Percentiles rank a stretch among this genome's conserved stretches.
Conservation (phyloP, 768 basidiomycete species). For the Lyophyllum semitale region DNA sequence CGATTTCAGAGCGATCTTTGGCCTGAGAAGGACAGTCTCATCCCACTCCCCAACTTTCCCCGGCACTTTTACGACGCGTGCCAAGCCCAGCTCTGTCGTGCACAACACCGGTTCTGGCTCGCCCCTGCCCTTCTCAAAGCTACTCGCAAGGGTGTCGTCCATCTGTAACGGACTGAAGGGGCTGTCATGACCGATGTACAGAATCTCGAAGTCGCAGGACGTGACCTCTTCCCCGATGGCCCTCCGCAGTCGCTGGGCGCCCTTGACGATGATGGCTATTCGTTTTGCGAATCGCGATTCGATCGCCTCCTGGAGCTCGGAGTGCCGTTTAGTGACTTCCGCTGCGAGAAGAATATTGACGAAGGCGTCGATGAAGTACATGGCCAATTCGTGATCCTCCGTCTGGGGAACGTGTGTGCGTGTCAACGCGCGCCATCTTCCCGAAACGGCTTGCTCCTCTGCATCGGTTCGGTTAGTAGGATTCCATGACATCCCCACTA, state of each 20-base stretch:
- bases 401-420: slow-evolving; percentile 25
- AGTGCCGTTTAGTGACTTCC: slow-evolving; percentile 27
- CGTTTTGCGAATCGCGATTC: slow-evolving; percentile 43
- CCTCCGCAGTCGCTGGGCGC: slow-evolving; percentile 53
- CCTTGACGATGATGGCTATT: slow-evolving; percentile 41
- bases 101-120: slow-evolving; percentile 44
- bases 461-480: background rate
- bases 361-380: slow-evolving; percentile 38
- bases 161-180: slow-evolving; percentile 41
- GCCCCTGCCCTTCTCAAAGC: slow-evolving; percentile 16
- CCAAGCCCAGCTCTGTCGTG: slow-evolving; percentile 58
- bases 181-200: slow-evolving; percentile 44
- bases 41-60: slow-evolving; percentile 49
- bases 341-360: slow-evolving; percentile 45
- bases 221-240: slow-evolving; percentile 61
- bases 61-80: slow-evolving; percentile 38
- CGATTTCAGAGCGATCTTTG: slow-evolving; percentile 54
- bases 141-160: slow-evolving; percentile 43
- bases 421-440: slow-evolving; percentile 46
- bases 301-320: slow-evolving; percentile 39
- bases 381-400: slow-evolving; percentile 27
- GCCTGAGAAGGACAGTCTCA: slow-evolving; percentile 48
- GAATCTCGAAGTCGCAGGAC: slow-evolving; percentile 55
- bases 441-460: slow-evolving; percentile 47
- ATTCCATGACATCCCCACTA: background rate